Evolutionary conservation across 2,329 filamentous ascomycete genomes (phyloP).

Genomic region (Stylonectria norvegica): DNA sequence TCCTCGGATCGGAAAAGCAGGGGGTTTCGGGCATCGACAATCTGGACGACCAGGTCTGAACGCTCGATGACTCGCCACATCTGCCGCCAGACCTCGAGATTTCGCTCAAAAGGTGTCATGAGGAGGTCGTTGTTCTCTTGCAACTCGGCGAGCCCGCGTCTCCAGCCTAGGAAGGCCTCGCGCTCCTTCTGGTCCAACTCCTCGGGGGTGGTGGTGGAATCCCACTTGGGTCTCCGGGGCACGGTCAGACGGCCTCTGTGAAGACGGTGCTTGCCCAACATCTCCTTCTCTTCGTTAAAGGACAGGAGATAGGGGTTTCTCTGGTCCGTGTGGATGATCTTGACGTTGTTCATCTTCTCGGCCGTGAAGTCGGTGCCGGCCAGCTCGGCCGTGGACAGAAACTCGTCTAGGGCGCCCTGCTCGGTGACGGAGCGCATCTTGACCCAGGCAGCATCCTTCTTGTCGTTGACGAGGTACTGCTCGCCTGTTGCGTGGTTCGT

Average conservation of each 20-base stretch:
- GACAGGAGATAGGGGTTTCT: slow-evolving; percentile 92
- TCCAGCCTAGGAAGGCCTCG: slow-evolving; percentile 80
- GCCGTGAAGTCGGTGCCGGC: slow-evolving; percentile 99
- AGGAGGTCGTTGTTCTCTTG: slow-evolving; percentile 92
- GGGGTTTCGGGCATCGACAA: slow-evolving; percentile 94
- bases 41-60: slow-evolving; percentile 93
- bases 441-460: slow-evolving; percentile 90
- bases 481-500: slow-evolving; percentile 79
- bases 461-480: slow-evolving; percentile 87
- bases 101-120: slow-evolving; percentile 97
- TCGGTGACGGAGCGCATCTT: slow-evolving; percentile 99
- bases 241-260: slow-evolving; percentile 81
- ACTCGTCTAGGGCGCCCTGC: slow-evolving; percentile 94
- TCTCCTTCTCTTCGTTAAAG: slow-evolving; percentile 73
- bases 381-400: slow-evolving; percentile 89
- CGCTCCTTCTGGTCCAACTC: slow-evolving; percentile 78
- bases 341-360: slow-evolving; percentile 98
- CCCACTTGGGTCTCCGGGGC: slow-evolving; percentile 85
- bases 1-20: slow-evolving; percentile 92
- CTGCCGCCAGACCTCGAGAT: slow-evolving; percentile 96
- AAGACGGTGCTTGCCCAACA: slow-evolving; percentile 76
- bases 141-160: slow-evolving; percentile 83
- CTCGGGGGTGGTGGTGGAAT: slow-evolving; percentile 75
- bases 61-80: slow-evolving; percentile 97
- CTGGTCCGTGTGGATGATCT: slow-evolving; percentile 96